Percentiles rank a stretch among this genome's conserved stretches.
phyloP scores from a whole-genome alignment of 2,329 filamentous ascomycete genomes.

The Elsinoe batatas region DNA sequence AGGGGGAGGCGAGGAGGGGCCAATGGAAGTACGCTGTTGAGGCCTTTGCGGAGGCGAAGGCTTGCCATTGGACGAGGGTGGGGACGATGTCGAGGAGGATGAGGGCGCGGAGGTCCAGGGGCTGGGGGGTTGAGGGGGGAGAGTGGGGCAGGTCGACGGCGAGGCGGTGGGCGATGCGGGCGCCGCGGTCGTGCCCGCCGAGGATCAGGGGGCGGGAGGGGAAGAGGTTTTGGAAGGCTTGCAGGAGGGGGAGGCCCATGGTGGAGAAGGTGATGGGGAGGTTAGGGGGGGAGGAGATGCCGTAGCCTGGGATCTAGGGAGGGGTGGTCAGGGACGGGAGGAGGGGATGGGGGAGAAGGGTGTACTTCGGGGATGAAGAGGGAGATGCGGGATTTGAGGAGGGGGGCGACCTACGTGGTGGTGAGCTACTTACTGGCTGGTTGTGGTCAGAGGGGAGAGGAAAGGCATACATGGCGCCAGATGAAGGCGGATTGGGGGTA shows the following conservation, averaged over 20 bases:
- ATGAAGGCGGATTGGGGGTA: constrained; percentile 36
- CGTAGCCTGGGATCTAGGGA: constrained; percentile 37
- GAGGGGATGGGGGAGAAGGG: not conserved
- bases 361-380: constrained; percentile 36
- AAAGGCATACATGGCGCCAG: constrained; percentile 22
- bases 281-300: constrained; percentile 30
- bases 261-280: constrained; percentile 27
- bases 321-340: not conserved
- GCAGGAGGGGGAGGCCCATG: constrained; percentile 33
- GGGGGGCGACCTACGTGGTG: constrained; percentile 27
- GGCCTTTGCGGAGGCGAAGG: constrained; percentile 30
- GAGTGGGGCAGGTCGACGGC: constrained; percentile 32
- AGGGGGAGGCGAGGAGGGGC: constrained; percentile 41
- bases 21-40: constrained; percentile 40
- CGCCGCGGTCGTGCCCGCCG: constrained; percentile 42
- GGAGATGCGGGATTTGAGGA: constrained; percentile 31
- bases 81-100: constrained; percentile 43
- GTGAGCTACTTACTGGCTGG: constrained; percentile 7
- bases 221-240: constrained; percentile 30
- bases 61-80: constrained; percentile 37
- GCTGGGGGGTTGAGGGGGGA: constrained; percentile 9
- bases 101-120: constrained; percentile 28
- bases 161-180: constrained; percentile 40
- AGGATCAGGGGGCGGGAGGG: constrained; percentile 32
- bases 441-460: not conserved